Evolutionary conservation across 139 green algal genomes (phyloP).

Genomic region (Haematococcus lacustris): DNA sequence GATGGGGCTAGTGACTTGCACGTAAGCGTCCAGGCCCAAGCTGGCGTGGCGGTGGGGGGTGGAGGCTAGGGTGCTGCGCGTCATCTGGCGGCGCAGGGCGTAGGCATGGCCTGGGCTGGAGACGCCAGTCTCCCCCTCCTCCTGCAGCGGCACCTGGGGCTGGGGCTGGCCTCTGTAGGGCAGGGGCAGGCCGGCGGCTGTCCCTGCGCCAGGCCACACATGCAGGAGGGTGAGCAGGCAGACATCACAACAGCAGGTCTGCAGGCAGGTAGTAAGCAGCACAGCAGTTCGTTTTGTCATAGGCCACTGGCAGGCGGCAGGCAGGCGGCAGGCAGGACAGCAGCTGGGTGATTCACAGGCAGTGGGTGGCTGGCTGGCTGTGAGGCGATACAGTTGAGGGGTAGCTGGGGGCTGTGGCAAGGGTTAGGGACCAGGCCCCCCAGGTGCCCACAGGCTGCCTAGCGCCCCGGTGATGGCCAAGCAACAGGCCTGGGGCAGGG

Average conservation of each 20-base stretch:
- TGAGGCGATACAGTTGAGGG: too few species aligned
- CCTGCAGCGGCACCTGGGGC: conserved; percentile 28
- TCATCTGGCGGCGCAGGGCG: conserved; percentile 62
- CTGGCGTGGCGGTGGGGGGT: conserved; percentile 45
- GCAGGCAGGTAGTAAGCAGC: too few species aligned
- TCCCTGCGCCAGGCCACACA: background rate
- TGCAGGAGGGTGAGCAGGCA: background rate
- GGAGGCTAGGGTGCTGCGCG: conserved; percentile 32
- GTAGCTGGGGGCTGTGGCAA: too few species aligned
- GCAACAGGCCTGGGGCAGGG: background rate
- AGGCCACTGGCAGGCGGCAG: too few species aligned
- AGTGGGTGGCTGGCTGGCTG: too few species aligned
- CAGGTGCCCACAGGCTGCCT: background rate
- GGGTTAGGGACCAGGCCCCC: too few species aligned
- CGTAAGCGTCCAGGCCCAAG: conserved; percentile 68
- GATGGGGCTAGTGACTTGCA: conserved; percentile 76
- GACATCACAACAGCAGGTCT: background rate
- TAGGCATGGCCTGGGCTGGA: conserved; percentile 15
- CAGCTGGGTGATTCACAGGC: too few species aligned
- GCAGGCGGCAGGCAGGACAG: too few species aligned
- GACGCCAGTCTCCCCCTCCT: background rate
- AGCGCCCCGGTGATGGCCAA: background rate
- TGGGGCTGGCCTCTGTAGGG: conserved; percentile 53
- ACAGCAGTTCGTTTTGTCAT: too few species aligned
- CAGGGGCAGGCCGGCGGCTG: background rate